Conservation (phyloP, 2,329 filamentous ascomycete genomes). For the Ophiostoma angusticollis region DNA sequence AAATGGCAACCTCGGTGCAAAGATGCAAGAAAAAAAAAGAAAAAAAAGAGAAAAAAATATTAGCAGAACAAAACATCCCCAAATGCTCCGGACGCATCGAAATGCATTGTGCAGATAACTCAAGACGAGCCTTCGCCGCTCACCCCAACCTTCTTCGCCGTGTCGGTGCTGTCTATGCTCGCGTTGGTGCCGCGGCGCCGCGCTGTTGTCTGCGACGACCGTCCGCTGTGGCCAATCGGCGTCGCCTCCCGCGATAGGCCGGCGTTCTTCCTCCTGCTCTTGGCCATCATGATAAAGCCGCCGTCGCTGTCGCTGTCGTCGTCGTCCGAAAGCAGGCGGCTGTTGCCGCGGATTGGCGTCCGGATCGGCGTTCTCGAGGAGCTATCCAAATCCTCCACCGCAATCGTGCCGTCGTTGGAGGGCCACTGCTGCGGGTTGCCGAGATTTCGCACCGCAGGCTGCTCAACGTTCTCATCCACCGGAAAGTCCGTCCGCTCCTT, state of each 20-base stretch:
- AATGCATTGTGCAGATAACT: too few species aligned
- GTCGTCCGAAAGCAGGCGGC: constrained; percentile 16
- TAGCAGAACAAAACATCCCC: background rate
- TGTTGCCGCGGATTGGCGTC: constrained; percentile 8
- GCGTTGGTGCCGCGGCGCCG: constrained; percentile 46
- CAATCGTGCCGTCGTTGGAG: constrained; percentile 15
- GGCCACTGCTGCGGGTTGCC: constrained; percentile 16
- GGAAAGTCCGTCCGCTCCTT: constrained; percentile 38
- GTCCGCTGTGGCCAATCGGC: constrained; percentile 5
- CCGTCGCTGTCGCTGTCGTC: constrained; percentile 43
- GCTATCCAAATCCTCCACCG: constrained; percentile 16
- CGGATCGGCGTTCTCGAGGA: background rate
- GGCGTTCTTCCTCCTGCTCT: constrained; percentile 28
- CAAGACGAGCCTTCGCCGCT: too few species aligned
- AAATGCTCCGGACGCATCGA: too few species aligned
- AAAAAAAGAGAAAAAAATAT: background rate
- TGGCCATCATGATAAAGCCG: constrained; percentile 40
- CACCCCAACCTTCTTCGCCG: constrained; percentile 42
- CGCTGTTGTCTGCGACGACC: constrained; percentile 19
- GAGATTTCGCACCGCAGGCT: constrained; percentile 15
- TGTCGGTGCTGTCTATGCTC: constrained; percentile 49
- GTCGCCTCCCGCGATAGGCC: constrained; percentile 19
- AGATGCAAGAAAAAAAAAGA: too few species aligned
- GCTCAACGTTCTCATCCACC: constrained; percentile 27
- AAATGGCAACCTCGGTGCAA: too few species aligned